Percentiles rank a stretch among this genome's conserved stretches.
Evolutionary conservation across 2,329 filamentous ascomycete species (phyloP).

Genomic region (Zymoseptoria passerinii): DNA sequence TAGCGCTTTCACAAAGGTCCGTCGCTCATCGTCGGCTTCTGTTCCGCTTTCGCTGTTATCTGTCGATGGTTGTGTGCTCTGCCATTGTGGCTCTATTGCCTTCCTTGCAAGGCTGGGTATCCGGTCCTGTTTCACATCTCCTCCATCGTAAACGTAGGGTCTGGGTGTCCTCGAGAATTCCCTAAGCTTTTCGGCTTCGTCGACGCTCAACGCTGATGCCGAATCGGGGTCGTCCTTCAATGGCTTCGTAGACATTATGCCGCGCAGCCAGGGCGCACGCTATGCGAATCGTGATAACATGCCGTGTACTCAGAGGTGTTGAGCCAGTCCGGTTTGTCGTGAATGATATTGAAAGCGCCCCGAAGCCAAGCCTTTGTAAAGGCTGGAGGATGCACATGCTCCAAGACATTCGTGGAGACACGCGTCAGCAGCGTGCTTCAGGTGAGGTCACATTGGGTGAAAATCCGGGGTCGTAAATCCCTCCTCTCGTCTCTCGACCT

Average conservation of each 20-base stretch:
- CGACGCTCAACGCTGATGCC: conserved; percentile 4
- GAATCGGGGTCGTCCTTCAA: neutral
- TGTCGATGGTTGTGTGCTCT: conserved; percentile 35
- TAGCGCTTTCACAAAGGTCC: conserved; percentile 64
- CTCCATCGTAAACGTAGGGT: conserved; percentile 23
- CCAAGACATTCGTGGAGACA: neutral
- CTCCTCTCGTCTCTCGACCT: neutral
- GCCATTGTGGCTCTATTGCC: conserved; percentile 7
- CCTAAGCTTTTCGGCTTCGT: conserved; percentile 12
- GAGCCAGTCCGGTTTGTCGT: neutral
- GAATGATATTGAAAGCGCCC: neutral
- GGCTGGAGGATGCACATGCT: neutral
- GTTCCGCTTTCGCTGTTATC: conserved; percentile 81
- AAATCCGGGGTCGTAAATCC: neutral
- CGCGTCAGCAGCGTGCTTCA: neutral
- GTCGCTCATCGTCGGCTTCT: conserved; percentile 87
- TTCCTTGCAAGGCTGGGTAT: neutral
- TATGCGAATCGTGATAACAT: neutral
- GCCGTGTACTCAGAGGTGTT: neutral
- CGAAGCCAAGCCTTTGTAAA: neutral
- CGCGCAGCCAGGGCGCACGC: neutral
- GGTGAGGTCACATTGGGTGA: neutral
- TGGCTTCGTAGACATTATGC: neutral
- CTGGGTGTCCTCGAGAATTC: conserved; percentile 21
- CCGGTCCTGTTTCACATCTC: conserved; percentile 11